These are phyloP conservation scores for Fusarium temperatum DNA, from an alignment of 2,329 filamentous ascomycete genomes.

Conservation along the genomic window DNA sequence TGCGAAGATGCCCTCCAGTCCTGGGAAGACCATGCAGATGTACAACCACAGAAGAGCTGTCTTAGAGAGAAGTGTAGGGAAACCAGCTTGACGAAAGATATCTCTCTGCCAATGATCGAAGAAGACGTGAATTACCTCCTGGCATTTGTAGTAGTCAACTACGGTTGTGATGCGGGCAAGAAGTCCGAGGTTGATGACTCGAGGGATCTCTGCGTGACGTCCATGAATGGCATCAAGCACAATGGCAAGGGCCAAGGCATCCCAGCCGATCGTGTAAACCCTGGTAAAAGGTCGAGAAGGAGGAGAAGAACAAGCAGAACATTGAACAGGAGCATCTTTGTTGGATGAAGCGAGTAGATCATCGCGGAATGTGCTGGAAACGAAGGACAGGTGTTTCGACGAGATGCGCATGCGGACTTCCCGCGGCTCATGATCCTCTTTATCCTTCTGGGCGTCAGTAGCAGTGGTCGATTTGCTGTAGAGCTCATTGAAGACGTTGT, in stretches of 20 bases:
- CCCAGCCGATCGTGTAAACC: neutral
- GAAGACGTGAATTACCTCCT: neutral
- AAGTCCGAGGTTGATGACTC: neutral
- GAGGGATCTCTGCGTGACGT: neutral
- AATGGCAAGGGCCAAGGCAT: neutral
- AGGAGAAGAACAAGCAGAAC: neutral
- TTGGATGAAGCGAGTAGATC: neutral
- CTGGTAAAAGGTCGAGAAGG: too few species aligned
- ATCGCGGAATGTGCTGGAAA: neutral
- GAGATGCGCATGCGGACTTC: neutral
- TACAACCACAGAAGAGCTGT: neutral
- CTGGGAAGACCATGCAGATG: neutral
- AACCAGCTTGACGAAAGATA: fast-evolving
- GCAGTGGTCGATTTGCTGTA: neutral
- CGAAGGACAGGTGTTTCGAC: fast-evolving
- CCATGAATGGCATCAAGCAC: conserved; percentile 10
- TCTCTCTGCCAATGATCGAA: fast-evolving
- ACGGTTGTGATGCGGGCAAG: conserved; percentile 1
- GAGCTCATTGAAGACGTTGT: neutral
- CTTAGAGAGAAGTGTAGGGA: neutral
- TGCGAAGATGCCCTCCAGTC: neutral
- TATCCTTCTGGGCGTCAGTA: fast-evolving
- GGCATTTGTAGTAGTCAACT: conserved; percentile 2
- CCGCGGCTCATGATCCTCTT: neutral
- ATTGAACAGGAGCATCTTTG: neutral